A percentile compares a stretch with the other conserved stretches of the same genome.
Evolutionary conservation across 352 stramenopile genomes (phyloP).

Genomic region (Phytophthora rubi): DNA sequence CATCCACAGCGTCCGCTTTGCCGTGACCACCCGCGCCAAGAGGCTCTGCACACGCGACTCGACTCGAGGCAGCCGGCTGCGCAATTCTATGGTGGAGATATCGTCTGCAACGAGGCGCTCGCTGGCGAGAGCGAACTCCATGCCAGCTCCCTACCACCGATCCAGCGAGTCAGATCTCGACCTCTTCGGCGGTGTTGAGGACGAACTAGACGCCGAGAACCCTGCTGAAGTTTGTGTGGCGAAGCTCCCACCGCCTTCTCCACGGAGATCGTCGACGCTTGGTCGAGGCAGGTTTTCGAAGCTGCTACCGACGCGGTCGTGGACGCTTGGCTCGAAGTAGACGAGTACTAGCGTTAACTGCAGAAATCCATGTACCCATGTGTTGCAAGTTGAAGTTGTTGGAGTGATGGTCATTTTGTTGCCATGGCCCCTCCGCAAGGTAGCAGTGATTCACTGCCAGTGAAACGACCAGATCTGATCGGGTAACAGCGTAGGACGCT

Average conservation of each 20-base stretch:
- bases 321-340: constrained; percentile 14
- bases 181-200: constrained; percentile 9
- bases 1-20: neutral
- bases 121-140: constrained; percentile 19
- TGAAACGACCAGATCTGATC: too few species aligned
- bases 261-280: neutral
- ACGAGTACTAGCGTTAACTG: neutral
- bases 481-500: too few species aligned
- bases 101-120: neutral
- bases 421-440: too few species aligned
- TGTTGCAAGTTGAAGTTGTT: constrained; percentile 26
- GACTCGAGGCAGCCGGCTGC: neutral
- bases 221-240: neutral
- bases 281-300: neutral
- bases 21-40: constrained; percentile 2
- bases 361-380: constrained; percentile 12
- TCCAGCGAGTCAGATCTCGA: constrained; percentile 26
- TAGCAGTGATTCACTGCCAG: too few species aligned
- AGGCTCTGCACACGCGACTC: constrained; percentile 3
- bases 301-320: constrained; percentile 2
- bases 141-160: constrained; percentile 8
- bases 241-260: constrained; percentile 4
- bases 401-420: constrained; percentile 23
- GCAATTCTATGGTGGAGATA: constrained; percentile 19
- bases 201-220: neutral